A percentile compares a stretch with the other conserved stretches of the same genome.
These are phyloP conservation scores for Comarum palustre DNA, from an alignment of 306 rosid species.

Conservation along the genomic window DNA sequence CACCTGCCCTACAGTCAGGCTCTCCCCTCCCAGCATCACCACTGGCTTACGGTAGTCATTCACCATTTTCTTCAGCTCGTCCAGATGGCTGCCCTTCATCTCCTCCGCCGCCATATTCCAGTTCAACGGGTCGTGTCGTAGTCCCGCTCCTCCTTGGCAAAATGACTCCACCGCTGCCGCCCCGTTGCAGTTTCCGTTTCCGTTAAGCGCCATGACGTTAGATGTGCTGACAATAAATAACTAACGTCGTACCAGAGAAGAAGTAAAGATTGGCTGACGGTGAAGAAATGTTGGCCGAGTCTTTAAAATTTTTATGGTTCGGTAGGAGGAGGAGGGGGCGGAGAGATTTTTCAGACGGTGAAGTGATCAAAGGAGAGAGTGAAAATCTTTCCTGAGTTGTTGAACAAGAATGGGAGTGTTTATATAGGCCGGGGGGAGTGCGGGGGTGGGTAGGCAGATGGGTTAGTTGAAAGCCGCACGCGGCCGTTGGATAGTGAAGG, in stretches of 20 bases:
- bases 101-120: constrained; percentile 68
- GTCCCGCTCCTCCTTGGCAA: constrained; percentile 8
- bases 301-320: background rate
- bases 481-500: constrained; percentile 45
- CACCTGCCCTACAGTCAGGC: constrained; percentile 58
- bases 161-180: constrained; percentile 21
- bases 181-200: background rate
- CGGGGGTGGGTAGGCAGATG: constrained; percentile 62
- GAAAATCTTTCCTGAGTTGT: constrained; percentile 39
- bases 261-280: too few relatives aligned
- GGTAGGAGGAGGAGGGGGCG: background rate
- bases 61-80: constrained; percentile 76
- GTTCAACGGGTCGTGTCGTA: constrained; percentile 40
- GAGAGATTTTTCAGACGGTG: background rate
- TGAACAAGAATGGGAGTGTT: constrained; percentile 12
- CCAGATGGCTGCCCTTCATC: constrained; percentile 66
- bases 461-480: constrained; percentile 62
- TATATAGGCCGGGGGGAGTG: constrained; percentile 37
- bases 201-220: background rate
- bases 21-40: constrained; percentile 60
- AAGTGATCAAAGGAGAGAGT: constrained; percentile 5
- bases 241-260: too few relatives aligned
- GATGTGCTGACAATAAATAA: too few relatives aligned
- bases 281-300: background rate
- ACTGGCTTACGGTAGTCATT: constrained; percentile 53